phyloP scores from a whole-genome alignment of 345 rosid species.

The Ricinus communis region DNA sequence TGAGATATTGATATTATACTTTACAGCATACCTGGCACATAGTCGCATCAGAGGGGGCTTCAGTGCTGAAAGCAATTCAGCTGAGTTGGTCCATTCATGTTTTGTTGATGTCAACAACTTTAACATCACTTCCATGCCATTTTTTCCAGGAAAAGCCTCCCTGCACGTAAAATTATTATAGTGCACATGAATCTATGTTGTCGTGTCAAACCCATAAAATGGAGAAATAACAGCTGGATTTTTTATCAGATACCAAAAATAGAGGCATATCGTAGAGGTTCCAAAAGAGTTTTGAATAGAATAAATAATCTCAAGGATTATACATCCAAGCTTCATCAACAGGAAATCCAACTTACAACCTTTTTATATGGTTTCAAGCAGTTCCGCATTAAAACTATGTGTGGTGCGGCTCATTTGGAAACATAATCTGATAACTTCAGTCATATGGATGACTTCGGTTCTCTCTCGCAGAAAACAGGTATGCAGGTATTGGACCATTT shows the following conservation, averaged over 20 bases:
- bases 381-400: not conserved
- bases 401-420: too few relatives aligned
- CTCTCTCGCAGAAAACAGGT: too few relatives aligned
- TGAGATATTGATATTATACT: not conserved
- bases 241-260: not conserved
- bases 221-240: not conserved
- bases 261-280: not conserved
- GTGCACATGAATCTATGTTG: slow-evolving; percentile 14
- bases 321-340: not conserved
- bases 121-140: slow-evolving; percentile 74
- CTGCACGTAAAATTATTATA: slow-evolving; percentile 33
- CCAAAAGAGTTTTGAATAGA: not conserved
- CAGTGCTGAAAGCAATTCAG: slow-evolving; percentile 47
- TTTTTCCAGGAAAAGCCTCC: slow-evolving; percentile 45
- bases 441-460: too few relatives aligned
- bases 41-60: slow-evolving; percentile 72
- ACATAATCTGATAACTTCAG: too few relatives aligned
- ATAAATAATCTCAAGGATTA: too few relatives aligned
- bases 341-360: not conserved
- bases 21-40: slow-evolving; percentile 62
- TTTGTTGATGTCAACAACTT: slow-evolving; percentile 46
- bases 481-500: too few relatives aligned
- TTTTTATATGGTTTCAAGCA: not conserved
- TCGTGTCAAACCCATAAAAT: not conserved
- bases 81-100: slow-evolving; percentile 58